These are phyloP conservation scores for Gigaspora rosea DNA, from an alignment of 192 early-diverging fungal genomes.

Conservation along the genomic window DNA sequence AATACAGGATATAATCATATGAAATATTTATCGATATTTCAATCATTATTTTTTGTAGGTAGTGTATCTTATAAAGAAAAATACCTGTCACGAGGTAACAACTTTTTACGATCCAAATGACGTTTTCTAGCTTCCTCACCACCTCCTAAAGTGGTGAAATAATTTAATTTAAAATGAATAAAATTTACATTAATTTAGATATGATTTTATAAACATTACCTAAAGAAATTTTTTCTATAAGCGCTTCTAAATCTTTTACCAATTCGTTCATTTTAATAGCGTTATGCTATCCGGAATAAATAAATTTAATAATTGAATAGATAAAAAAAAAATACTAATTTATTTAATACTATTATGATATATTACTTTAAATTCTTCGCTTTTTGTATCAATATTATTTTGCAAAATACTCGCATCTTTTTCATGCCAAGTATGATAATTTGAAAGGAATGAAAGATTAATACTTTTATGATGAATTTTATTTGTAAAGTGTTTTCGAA, in stretches of 20 bases:
- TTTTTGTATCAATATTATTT: constrained; percentile 68
- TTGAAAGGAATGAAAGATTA: neutral
- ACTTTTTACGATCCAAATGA: constrained; percentile 82
- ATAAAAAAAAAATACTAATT: neutral
- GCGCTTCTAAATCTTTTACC: constrained; percentile 62
- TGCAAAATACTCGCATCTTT: constrained; percentile 61
- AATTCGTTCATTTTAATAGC: constrained; percentile 66
- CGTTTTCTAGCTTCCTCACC: constrained; percentile 79
- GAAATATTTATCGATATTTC: too few species aligned
- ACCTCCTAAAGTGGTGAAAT: constrained; percentile 61
- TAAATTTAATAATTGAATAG: neutral
- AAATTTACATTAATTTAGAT: neutral
- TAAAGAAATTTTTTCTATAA: constrained; percentile 71
- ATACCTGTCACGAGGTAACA: constrained; percentile 87
- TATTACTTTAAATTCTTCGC: constrained; percentile 73
- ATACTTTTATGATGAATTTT: neutral
- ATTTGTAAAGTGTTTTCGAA: neutral
- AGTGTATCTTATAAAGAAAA: neutral
- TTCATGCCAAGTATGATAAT: constrained; percentile 49
- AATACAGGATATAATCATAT: too few species aligned
- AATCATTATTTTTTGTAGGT: too few species aligned
- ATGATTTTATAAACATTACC: constrained; percentile 52
- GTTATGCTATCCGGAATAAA: constrained; percentile 64
- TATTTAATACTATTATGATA: neutral
- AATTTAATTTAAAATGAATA: neutral